Evolutionary conservation across 2,329 filamentous ascomycete genomes (phyloP), one percentile per base, ranked within the genome.

Genomic region (Cladorrhinum sp.): DNA sequence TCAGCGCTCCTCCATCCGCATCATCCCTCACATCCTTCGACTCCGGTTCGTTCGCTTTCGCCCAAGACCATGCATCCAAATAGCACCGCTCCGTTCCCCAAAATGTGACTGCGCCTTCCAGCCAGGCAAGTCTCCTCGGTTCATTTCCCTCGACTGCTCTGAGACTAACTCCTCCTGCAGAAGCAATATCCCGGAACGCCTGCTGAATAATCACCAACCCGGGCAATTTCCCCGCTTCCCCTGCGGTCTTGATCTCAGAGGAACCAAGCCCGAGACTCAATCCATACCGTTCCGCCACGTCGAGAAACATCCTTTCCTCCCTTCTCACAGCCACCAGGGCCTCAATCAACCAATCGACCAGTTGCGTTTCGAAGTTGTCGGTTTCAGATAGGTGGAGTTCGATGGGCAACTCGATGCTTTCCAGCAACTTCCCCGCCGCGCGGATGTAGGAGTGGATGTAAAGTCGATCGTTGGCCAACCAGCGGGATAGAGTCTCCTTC

Each of bases 31-130:
- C 64, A 21, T 46, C 59, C 1, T 48, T 24, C 1, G 56, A 63
- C 16, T 63, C 63, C 1, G 68, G 65, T 18, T 75, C 70, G 66
- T 80, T 73, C n/a, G 70, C 64, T 63, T 72, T 77, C 2, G 81
- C 80, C 71, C 78, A 82, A 9, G 75, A 77, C 86, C 86, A 88
- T 12, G 85, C 80, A 42, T 82, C 77, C 18, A 87, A 70, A 69
- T 88, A 88, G 62, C 80, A 82, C 52, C 79, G 84, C 74, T 94
- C 90, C 1, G 87, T 91, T n/a, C 85, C 86, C 86, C 88, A 93
- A 23, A 92, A 82, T n/a, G 90, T 80, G 2, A 91, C 82, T 63
- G 91, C 78, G 5, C 86, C 88, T 70, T 92, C 88, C 2, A 92
- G 74, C 69, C 78, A 80, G 0, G 76, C 73, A 0, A 90, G 70